Conservation (phyloP, 306 rosid genomes). For the Alnus glutinosa region DNA sequence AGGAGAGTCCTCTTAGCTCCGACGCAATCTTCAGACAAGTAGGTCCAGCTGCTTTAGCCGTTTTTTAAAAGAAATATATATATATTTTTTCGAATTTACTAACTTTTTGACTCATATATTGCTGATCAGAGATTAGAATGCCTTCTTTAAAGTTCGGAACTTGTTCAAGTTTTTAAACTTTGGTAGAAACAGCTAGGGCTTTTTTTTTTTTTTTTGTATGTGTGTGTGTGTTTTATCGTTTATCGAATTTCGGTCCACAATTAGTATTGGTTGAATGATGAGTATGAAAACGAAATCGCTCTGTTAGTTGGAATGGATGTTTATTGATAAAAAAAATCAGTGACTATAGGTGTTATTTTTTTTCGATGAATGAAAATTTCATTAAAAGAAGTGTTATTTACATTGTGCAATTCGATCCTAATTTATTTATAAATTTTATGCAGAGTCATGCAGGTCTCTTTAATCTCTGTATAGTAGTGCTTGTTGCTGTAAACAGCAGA, state of each 20-base stretch:
- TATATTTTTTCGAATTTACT: too few relatives aligned
- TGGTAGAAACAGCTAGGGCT: neutral
- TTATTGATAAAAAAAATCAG: too few relatives aligned
- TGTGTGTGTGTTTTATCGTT: too few relatives aligned
- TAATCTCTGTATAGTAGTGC: constrained; percentile 95
- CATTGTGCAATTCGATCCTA: neutral
- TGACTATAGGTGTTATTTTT: too few relatives aligned
- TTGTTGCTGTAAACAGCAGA: constrained; percentile 92
- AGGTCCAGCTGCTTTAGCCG: neutral
- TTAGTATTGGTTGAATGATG: neutral
- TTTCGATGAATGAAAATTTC: too few relatives aligned
- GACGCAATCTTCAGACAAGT: constrained; percentile 87
- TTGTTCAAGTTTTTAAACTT: neutral
- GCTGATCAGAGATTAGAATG: neutral
- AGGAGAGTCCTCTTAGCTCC: constrained; percentile 95
- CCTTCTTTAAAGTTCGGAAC: neutral
- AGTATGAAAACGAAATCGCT: neutral
- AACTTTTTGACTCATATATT: neutral
- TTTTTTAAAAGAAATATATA: neutral
- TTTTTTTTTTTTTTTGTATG: too few relatives aligned
- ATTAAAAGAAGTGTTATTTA: neutral
- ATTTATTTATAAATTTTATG: constrained; percentile 9
- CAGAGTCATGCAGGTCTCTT: constrained; percentile 99
- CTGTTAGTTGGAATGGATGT: neutral
- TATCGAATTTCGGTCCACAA: too few relatives aligned